These are phyloP conservation scores for Solanum chacoense DNA, from an alignment of 305 asterid genomes.

Conservation along the genomic window DNA sequence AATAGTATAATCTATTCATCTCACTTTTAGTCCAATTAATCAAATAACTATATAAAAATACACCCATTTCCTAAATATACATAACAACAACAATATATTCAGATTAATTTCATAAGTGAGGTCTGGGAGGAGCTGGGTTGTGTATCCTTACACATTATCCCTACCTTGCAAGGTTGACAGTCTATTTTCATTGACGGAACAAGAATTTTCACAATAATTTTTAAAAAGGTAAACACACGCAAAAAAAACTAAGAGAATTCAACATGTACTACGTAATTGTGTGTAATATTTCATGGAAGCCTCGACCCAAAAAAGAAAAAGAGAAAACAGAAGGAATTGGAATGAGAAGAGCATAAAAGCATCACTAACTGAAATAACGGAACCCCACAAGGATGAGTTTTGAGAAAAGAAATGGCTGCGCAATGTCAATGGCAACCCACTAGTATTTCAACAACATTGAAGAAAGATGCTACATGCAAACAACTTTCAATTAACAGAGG, in stretches of 20 bases:
- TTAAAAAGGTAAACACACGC: not conserved
- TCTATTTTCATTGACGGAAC: not conserved
- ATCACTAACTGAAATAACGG: not conserved
- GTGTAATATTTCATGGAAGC: not conserved
- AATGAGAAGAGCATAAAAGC: not conserved
- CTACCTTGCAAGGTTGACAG: not conserved
- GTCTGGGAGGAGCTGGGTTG: not conserved
- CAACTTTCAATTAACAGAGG: not conserved
- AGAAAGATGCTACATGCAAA: not conserved
- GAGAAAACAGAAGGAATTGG: not conserved
- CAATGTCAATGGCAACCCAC: not conserved
- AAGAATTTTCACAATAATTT: too few relatives aligned
- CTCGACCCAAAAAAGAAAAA: too few relatives aligned
- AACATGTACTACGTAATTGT: too few relatives aligned
- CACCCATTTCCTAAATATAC: not conserved
- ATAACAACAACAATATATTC: not conserved
- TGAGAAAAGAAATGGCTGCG: not conserved
- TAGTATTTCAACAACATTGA: not conserved
- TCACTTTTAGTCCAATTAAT: not conserved
- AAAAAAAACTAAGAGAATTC: not conserved
- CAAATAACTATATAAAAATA: not conserved
- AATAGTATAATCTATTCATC: not conserved
- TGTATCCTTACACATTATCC: not conserved
- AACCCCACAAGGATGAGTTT: not conserved
- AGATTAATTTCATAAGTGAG: not conserved